A percentile compares a stretch with the other conserved stretches of the same genome.
Conservation (phyloP, 2,329 filamentous ascomycete species). For the Nothopassalora personata region DNA sequence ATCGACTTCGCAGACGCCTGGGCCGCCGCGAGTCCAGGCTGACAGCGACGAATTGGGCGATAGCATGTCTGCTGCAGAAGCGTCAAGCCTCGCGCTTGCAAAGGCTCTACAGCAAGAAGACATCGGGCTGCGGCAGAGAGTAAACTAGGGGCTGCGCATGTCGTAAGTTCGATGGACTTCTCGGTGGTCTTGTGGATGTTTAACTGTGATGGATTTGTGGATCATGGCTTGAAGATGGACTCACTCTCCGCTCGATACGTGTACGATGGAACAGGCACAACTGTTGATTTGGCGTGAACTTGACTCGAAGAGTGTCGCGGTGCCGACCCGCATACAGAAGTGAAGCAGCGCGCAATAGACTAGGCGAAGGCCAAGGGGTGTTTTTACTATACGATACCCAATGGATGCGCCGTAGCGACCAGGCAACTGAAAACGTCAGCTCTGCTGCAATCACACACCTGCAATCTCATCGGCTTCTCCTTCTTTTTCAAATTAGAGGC, state of each 20-base stretch:
- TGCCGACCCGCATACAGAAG: neutral
- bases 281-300: neutral
- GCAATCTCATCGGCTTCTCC: neutral
- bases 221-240: neutral
- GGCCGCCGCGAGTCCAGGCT: conserved; percentile 11
- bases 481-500: conserved; percentile 20
- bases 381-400: neutral
- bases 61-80: neutral
- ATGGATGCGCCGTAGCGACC: neutral
- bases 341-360: neutral
- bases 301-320: neutral
- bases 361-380: neutral
- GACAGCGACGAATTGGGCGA: neutral
- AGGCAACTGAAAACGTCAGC: too few relatives aligned
- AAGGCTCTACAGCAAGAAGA: conserved; percentile 19
- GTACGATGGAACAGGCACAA: neutral
- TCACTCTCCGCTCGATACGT: neutral
- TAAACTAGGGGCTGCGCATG: conserved; percentile 4
- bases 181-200: neutral
- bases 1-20: conserved; percentile 10
- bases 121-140: conserved; percentile 14
- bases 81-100: conserved; percentile 14
- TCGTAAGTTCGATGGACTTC: neutral
- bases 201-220: neutral
- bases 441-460: too few relatives aligned